Conservation (phyloP, 805 yeast genomes). For the Kazachstania psychrophila region DNA sequence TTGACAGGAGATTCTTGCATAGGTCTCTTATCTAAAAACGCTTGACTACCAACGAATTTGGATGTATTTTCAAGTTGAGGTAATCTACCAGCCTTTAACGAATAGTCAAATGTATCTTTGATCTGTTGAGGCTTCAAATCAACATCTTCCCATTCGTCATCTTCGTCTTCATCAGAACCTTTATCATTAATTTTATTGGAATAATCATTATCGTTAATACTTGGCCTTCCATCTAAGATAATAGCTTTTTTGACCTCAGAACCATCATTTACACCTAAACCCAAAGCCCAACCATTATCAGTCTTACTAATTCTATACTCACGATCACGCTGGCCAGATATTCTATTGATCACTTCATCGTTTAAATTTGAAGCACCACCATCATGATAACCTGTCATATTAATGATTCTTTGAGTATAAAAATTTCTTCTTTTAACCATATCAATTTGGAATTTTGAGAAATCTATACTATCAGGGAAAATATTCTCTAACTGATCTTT, state of each 20-base stretch:
- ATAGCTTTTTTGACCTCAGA: slow-evolving; percentile 39
- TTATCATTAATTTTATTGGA: slow-evolving; percentile 1
- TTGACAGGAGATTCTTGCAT: slow-evolving; percentile 17
- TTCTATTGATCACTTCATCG: slow-evolving; percentile 34
- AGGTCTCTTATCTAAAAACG: slow-evolving; percentile 26
- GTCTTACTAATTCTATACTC: slow-evolving; percentile 68
- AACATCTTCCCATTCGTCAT: slow-evolving; percentile 56
- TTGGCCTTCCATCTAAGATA: slow-evolving; percentile 31
- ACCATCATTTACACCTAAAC: slow-evolving; percentile 42
- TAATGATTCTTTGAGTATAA: slow-evolving; percentile 80
- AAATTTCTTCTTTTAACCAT: slow-evolving; percentile 88
- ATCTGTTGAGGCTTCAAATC: slow-evolving; percentile 27
- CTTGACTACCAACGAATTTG: slow-evolving; percentile 19
- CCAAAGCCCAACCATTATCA: slow-evolving; percentile 76
- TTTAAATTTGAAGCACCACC: slow-evolving; percentile 32
- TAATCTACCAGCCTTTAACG: slow-evolving; percentile 36
- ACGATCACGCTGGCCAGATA: slow-evolving; percentile 75
- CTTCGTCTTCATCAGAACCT: slow-evolving; percentile 25
- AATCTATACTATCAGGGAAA: slow-evolving; percentile 81
- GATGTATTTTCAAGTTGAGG: slow-evolving; percentile 21
- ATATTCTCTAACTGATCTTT: slow-evolving; percentile 76
- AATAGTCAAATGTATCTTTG: slow-evolving; percentile 29
- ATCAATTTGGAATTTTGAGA: slow-evolving; percentile 84
- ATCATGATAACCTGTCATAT: slow-evolving; percentile 68
- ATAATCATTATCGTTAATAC: not conserved